These are phyloP conservation scores for Mycena polygramma DNA, from an alignment of 768 basidiomycete species.

Conservation along the genomic window DNA sequence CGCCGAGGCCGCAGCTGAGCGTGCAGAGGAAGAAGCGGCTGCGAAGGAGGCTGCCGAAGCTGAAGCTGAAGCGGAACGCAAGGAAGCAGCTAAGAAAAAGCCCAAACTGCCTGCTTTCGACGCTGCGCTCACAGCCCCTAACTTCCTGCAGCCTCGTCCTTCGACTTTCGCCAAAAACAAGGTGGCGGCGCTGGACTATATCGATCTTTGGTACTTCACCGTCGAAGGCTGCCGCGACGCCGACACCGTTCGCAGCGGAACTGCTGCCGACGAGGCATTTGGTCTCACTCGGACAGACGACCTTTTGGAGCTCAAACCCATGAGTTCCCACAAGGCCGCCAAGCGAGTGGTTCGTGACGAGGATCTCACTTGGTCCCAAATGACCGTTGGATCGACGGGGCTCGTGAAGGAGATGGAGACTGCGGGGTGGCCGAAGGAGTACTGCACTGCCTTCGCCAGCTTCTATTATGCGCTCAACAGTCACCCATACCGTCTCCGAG, in stretches of 20 bases:
- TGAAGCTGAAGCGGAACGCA: background rate
- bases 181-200: background rate
- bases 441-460: background rate
- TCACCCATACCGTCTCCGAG: background rate
- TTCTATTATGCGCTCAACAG: background rate
- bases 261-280: slow-evolving; percentile 4
- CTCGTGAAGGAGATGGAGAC: background rate
- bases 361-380: slow-evolving; percentile 30
- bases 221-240: slow-evolving; percentile 1
- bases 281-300: slow-evolving; percentile 1
- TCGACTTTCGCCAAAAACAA: slow-evolving; percentile 7
- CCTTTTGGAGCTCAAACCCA: slow-evolving; percentile 2
- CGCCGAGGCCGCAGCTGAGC: background rate
- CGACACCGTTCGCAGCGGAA: background rate
- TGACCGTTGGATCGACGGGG: slow-evolving; percentile 20
- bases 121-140: background rate
- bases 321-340: slow-evolving; percentile 26
- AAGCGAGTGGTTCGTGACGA: slow-evolving; percentile 8
- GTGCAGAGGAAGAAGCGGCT: too few relatives aligned
- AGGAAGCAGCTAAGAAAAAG: background rate
- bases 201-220: slow-evolving; percentile 6
- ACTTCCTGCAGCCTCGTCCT: background rate
- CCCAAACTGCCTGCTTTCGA: background rate
- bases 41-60: background rate
- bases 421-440: background rate